Conservation (phyloP, 208 protist species). For the Angomonas ambiguus region DNA sequence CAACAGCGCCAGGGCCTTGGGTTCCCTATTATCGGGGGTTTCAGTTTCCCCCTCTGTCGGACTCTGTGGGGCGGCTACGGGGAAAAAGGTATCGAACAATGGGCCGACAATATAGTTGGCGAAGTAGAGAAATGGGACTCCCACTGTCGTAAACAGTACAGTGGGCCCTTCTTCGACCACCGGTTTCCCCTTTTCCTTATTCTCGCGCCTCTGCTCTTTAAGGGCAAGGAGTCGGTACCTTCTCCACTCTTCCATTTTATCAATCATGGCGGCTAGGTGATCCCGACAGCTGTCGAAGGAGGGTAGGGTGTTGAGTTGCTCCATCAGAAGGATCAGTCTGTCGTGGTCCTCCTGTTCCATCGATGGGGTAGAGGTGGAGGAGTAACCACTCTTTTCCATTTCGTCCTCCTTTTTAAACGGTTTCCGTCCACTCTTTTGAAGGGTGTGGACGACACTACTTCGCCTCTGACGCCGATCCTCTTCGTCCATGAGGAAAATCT, state of each 20-base stretch:
- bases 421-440: neutral
- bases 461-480: neutral
- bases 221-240: constrained; percentile 13
- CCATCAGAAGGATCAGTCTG: neutral
- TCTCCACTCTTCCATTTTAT: constrained; percentile 19
- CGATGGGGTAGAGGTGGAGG: neutral
- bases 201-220: neutral
- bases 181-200: neutral
- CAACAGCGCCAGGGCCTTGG: neutral
- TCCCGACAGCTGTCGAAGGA: neutral
- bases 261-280: constrained; percentile 14
- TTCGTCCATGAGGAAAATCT: neutral
- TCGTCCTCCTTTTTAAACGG: neutral
- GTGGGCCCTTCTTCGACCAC: neutral
- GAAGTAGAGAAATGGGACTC: constrained; percentile 51
- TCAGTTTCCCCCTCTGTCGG: neutral
- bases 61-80: neutral
- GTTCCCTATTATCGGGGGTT: neutral
- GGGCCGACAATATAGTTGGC: constrained; percentile 45
- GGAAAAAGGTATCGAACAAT: constrained; percentile 39
- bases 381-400: neutral
- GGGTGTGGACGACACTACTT: neutral
- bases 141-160: constrained; percentile 17
- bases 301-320: neutral
- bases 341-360: constrained; percentile 1